Evolutionary conservation across 2,329 filamentous ascomycete species (phyloP), one percentile per base, ranked within the genome.

Genomic region (Rutstroemia sp.): DNA sequence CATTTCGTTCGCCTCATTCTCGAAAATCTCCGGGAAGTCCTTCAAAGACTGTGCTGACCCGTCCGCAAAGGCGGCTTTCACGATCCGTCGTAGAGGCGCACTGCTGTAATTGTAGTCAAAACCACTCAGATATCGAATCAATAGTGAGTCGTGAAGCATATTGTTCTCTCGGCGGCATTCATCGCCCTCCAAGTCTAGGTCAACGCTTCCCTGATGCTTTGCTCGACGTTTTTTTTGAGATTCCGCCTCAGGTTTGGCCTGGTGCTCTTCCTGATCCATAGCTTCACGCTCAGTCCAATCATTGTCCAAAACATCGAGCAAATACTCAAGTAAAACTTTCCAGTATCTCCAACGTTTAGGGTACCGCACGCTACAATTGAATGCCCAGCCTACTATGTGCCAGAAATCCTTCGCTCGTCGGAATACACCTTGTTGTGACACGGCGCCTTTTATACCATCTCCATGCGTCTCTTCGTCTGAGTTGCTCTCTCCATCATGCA

Each of bases 361-460:
- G 63, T 92, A 78, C 34, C 80, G 70, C 1, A 87, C 79, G 51
- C 89, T 92, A 73, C 92, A 97, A 68, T 92, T 94, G 70, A 97
- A 91, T 0, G 89, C 87, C 94, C 94, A 97, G 3, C 92, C 94
- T 0, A 94, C 79, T 0, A 89, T 81, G 44, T 84, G 81, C 90
- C 94, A 99, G 65, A 97, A 95, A 67, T 95, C 89, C 59, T 88
- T 84, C 0, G 87, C 88, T n/a, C 82, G 80, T 16, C 74, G 75
- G 82, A 88, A 96, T 1, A 96, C 86, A 45, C 83, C 78, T 14
- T 79, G 74, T 51, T 81, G 80, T 1, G 86, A 84, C 57, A 90
- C 76, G 9, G 78, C 76, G 6, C 81, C 77, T 44, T 76, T 74
- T 38, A 91, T 72, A 9, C 74, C 72, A 36, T 44, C 25, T 23